These are phyloP conservation scores for Colletotrichum paranaense DNA, from an alignment of 2,329 filamentous ascomycete genomes.

Conservation along the genomic window DNA sequence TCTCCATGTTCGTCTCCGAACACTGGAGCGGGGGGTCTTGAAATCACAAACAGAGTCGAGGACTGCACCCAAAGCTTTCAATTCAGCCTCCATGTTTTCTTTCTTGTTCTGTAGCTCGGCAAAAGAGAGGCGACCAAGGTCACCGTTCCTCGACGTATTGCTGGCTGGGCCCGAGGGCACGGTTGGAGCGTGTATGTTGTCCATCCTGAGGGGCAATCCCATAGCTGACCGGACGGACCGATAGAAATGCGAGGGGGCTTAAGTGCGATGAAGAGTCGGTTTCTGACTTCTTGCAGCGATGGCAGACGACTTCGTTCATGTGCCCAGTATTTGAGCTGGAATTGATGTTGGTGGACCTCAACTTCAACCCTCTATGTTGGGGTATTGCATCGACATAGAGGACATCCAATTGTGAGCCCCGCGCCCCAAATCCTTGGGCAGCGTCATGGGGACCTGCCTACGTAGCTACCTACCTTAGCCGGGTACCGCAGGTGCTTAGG, in stretches of 20 bases:
- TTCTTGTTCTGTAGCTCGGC: constrained; percentile 86
- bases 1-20: background rate
- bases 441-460: background rate
- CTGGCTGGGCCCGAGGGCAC: constrained; percentile 81
- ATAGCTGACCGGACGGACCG: constrained; percentile 2
- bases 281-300: background rate
- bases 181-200: constrained; percentile 68
- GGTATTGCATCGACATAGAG: background rate
- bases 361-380: background rate
- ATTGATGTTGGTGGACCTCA: background rate
- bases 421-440: background rate
- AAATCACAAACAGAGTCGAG: constrained; percentile 80
- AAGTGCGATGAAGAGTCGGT: background rate
- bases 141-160: constrained; percentile 68
- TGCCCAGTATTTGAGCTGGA: background rate
- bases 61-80: constrained; percentile 85
- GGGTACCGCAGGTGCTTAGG: no score
- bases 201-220: constrained; percentile 55
- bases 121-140: constrained; percentile 74
- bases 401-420: background rate
- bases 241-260: background rate
- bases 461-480: no score
- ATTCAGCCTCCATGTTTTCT: constrained; percentile 84
- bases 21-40: background rate
- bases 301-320: background rate